Evolutionary conservation across 2,329 filamentous ascomycete species (phyloP), one percentile per base, ranked within the genome.

Genomic region (Zymoseptoria crescenta): DNA sequence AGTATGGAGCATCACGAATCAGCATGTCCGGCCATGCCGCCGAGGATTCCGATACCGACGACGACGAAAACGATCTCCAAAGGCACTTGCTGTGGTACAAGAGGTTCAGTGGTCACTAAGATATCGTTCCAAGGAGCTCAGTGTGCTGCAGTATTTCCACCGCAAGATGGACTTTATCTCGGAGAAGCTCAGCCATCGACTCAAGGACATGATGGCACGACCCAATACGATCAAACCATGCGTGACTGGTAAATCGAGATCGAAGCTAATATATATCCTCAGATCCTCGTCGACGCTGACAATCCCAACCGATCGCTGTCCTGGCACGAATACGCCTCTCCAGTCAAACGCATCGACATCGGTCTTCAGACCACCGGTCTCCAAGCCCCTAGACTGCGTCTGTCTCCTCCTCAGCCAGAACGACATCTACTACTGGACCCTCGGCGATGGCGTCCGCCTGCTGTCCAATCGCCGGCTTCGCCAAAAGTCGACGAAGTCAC

Each of bases 371-470:
- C 28, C 3, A 20, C 48, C 8, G 55, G 57, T 3, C 19, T 64
- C 8, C 7, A 45, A 9, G n/a, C 20, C 55, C 8, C 50, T 52
- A 7, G 62, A 64, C 13, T 58, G 59, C 21, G 57, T 62, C n/a
- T 57, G 49, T 9, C n/a, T n/a, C n/a, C 30, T 64, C 3, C 41
- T 62, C 30, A 58, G 54, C 27, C 53, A 51, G 3, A 58, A 60
- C 45, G 59, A 64, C 30, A 58, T 64, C 21, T 60, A 54, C 51
- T 58, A 58, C 49, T 51, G 53, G 20, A 29, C 56, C 8, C 24
- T 62, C 4, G 59, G 59, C 13, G 55, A 64, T 24, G 62, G 51
- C 20, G 53, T 64, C 20, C 35, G 29, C 62, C 16, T 62, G 60
- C 48, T 49, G 54, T 45, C 56, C 59, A 8, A 27, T 63, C 6